Evolutionary conservation across 2,329 filamentous ascomycete genomes (phyloP).

Genomic region (Cryphonectria naterciae): DNA sequence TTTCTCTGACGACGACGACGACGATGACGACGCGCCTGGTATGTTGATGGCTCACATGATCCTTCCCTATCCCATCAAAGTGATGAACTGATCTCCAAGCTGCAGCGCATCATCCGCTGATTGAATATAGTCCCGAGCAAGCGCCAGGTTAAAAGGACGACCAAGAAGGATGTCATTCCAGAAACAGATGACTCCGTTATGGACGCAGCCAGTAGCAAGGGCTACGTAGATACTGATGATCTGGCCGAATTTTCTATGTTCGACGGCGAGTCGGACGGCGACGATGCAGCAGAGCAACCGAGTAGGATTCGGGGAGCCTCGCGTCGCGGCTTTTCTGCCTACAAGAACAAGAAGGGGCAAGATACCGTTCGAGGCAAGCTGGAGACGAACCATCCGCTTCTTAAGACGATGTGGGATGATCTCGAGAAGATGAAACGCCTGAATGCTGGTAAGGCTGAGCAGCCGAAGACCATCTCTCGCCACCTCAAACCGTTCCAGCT

Average conservation of each 20-base stretch:
- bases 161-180: slow-evolving; percentile 1
- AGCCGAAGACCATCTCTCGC: slow-evolving; percentile 78
- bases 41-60: neutral
- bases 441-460: slow-evolving; percentile 62
- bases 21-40: slow-evolving; percentile 16
- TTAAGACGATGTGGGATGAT: slow-evolving; percentile 75
- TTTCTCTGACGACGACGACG: slow-evolving; percentile 10
- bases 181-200: neutral
- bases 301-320: slow-evolving; percentile 27
- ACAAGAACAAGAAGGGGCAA: slow-evolving; percentile 35
- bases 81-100: neutral
- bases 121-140: slow-evolving; percentile 3
- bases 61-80: neutral
- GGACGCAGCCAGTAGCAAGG: slow-evolving; percentile 17
- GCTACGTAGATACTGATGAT: slow-evolving; percentile 13
- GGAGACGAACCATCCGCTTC: slow-evolving; percentile 20
- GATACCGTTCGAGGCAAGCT: slow-evolving; percentile 57
- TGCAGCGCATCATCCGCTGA: slow-evolving; percentile 1
- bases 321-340: slow-evolving; percentile 42
- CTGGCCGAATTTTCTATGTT: neutral
- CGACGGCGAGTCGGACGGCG: slow-evolving; percentile 32
- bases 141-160: neutral
- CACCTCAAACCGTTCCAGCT: slow-evolving; percentile 92
- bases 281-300: slow-evolving; percentile 25
- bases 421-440: slow-evolving; percentile 71